Conservation (phyloP, 306 rosid genomes). For the Castanea mollissima region DNA sequence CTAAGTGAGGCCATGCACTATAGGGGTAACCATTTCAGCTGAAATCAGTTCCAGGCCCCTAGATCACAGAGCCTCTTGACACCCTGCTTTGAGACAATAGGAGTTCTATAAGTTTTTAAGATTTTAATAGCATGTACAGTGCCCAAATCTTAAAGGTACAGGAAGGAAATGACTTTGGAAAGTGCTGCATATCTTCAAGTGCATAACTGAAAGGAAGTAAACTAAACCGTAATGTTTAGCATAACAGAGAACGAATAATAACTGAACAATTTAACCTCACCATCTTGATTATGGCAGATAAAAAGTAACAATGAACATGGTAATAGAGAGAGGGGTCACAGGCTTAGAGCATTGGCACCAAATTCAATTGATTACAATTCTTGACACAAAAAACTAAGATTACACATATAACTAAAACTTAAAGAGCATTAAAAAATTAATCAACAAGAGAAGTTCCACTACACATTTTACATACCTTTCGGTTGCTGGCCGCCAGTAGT, state of each 20-base stretch:
- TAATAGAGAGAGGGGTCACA: not conserved
- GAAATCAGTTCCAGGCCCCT: conserved; percentile 94
- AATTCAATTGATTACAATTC: not conserved
- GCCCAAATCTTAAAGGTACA: conserved; percentile 57
- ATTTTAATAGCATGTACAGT: conserved; percentile 40
- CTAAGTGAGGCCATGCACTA: conserved; percentile 85
- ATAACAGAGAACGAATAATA: conserved; percentile 21
- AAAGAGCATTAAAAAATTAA: not conserved
- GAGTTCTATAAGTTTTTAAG: conserved; percentile 73
- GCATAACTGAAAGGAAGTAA: conserved; percentile 40
- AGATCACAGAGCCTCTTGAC: conserved; percentile 95
- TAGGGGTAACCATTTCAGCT: conserved; percentile 92
- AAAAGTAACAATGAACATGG: conserved; percentile 1
- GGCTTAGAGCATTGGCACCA: not conserved
- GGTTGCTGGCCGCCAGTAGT: conserved; percentile 54
- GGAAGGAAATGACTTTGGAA: conserved; percentile 56
- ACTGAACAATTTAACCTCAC: not conserved
- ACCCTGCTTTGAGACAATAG: conserved; percentile 97
- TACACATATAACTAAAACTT: not conserved
- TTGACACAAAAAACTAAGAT: not conserved
- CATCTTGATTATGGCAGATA: not conserved
- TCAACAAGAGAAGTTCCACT: not conserved
- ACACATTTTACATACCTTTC: conserved; percentile 50
- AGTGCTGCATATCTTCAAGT: conserved; percentile 49
- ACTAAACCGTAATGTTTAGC: conserved; percentile 17